A percentile compares a stretch with the other conserved stretches of the same genome.
Evolutionary conservation across 179 eudicot genomes (phyloP).

Genomic region (Amaranthus tricolor): DNA sequence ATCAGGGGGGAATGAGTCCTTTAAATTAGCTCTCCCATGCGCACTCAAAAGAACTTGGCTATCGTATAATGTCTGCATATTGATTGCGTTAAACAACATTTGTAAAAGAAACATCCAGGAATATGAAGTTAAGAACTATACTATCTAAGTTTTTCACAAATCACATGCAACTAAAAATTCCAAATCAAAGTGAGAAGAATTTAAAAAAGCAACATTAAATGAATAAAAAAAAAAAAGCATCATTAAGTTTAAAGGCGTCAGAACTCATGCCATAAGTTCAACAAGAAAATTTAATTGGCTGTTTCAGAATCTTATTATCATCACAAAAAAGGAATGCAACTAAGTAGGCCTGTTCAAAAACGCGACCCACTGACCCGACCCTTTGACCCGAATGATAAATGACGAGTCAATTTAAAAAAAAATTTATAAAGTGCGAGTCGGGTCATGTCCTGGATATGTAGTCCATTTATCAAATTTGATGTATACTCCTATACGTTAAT

Average conservation of each 20-base stretch:
- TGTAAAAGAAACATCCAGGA: background rate
- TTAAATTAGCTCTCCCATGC: conserved; percentile 37
- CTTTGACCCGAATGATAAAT: too few species aligned
- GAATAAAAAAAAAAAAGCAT: too few species aligned
- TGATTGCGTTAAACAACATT: conserved; percentile 11
- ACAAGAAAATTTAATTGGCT: background rate
- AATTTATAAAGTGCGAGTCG: too few species aligned
- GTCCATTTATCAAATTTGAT: too few species aligned
- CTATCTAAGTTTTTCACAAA: background rate
- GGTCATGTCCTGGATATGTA: too few species aligned
- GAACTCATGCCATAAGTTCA: background rate
- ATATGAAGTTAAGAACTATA: background rate
- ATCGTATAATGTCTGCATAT: conserved; percentile 70
- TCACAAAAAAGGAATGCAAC: background rate
- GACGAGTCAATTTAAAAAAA: too few species aligned
- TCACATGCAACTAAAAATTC: background rate
- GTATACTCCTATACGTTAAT: too few species aligned
- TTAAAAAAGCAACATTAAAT: background rate
- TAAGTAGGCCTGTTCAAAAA: too few species aligned
- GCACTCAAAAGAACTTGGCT: conserved; percentile 51
- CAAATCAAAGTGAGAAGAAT: background rate
- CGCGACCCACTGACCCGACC: too few species aligned
- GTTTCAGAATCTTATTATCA: background rate
- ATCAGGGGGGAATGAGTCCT: conserved; percentile 49
- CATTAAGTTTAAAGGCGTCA: background rate